Percentiles rank a stretch among this genome's conserved stretches.
Conservation (phyloP, 345 rosid genomes). For the Melastoma malabathricum region DNA sequence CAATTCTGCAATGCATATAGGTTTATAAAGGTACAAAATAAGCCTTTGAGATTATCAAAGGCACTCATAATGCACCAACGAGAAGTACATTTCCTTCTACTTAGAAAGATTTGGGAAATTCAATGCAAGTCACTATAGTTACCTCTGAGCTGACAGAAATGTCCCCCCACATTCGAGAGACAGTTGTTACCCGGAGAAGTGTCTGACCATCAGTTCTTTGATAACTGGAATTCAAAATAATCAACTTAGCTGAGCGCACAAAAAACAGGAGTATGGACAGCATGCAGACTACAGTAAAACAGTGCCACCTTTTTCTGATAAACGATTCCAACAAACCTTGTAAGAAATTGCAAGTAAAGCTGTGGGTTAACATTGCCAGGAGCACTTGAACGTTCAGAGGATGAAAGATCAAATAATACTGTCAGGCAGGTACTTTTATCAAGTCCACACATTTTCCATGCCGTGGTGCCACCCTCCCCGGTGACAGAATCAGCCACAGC, state of each 20-base stretch:
- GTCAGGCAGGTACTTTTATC: conserved; percentile 92
- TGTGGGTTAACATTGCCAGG: conserved; percentile 68
- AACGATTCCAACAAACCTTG: conserved; percentile 39
- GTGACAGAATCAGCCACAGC: conserved; percentile 65
- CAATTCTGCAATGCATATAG: no score
- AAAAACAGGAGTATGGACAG: not conserved
- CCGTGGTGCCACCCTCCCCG: conserved; percentile 84
- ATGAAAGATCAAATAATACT: conserved; percentile 84
- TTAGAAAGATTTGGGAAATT: no score
- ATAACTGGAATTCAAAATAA: conserved; percentile 42
- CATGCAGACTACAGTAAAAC: not conserved
- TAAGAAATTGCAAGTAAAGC: conserved; percentile 77
- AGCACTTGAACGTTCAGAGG: conserved; percentile 55
- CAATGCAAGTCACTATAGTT: not conserved
- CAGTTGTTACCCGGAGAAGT: conserved; percentile 71
- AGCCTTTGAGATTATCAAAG: no score
- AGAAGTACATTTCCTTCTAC: no score
- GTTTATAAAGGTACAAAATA: no score
- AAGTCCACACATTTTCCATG: conserved; percentile 98
- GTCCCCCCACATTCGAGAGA: conserved; percentile 81
- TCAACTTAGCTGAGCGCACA: not conserved
- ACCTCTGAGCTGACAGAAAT: conserved; percentile 86
- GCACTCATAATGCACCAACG: no score
- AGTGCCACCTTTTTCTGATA: conserved; percentile 1
- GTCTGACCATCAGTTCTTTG: conserved; percentile 62